Percentiles rank a stretch among this genome's conserved stretches.
phyloP scores from a whole-genome alignment of 768 basidiomycete genomes.

The Rhodotorula taiwanensis region DNA sequence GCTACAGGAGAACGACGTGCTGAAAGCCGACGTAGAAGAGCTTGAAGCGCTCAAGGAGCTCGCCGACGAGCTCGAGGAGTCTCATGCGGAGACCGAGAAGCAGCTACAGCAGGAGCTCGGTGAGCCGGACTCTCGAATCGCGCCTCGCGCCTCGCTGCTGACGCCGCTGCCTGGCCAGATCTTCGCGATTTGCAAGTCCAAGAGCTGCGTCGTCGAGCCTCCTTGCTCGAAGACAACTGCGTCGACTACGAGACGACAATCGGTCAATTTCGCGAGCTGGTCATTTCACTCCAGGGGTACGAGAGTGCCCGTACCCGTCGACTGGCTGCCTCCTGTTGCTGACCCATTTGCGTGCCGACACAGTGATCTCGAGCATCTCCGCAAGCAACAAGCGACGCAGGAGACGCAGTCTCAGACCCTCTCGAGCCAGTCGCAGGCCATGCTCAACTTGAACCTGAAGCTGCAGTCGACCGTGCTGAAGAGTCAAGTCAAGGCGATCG shows the following conservation, averaged over 20 bases:
- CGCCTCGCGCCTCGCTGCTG: neutral
- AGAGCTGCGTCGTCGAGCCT: conserved; percentile 60
- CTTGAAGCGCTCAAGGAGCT: conserved; percentile 92
- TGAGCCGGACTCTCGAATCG: conserved; percentile 45
- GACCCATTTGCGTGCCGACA: conserved; percentile 8
- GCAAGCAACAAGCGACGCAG: conserved; percentile 74
- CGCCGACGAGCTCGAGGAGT: conserved; percentile 94
- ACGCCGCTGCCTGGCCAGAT: conserved; percentile 22
- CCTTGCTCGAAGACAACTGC: conserved; percentile 66
- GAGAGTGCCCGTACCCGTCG: no score
- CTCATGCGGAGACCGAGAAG: conserved; percentile 88
- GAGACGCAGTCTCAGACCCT: conserved; percentile 75
- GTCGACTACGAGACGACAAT: conserved; percentile 84
- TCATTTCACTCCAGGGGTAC: conserved; percentile 71
- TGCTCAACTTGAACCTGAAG: conserved; percentile 91
- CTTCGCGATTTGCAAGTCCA: conserved; percentile 62
- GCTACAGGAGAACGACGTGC: conserved; percentile 87
- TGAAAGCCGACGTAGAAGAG: conserved; percentile 92
- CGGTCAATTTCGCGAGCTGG: conserved; percentile 84
- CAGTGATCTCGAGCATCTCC: conserved; percentile 78
- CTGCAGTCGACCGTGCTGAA: conserved; percentile 84
- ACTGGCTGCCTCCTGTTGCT: neutral
- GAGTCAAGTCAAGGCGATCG: conserved; percentile 80
- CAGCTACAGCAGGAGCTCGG: conserved; percentile 81
- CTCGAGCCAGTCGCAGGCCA: conserved; percentile 78